Evolutionary conservation across 768 basidiomycete species (phyloP).

Genomic region (Calocybe gangraenosa): DNA sequence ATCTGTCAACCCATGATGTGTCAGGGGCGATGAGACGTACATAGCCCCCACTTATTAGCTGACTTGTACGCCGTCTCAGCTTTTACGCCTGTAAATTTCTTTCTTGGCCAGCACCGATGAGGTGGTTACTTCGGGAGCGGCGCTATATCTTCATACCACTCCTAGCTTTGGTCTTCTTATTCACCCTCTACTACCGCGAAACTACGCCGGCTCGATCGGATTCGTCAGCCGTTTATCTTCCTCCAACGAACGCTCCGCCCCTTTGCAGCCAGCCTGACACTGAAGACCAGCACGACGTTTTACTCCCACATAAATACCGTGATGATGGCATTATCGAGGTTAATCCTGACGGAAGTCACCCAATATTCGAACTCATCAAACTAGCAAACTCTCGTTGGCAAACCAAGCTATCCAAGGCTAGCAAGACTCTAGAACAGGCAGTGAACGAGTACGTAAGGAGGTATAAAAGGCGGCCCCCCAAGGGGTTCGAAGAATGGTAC

Average conservation of each 20-base stretch:
- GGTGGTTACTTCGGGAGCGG: constrained; percentile 5
- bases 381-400: constrained; percentile 65
- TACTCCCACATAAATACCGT: constrained; percentile 30
- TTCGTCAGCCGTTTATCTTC: constrained; percentile 1
- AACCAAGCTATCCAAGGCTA: constrained; percentile 59
- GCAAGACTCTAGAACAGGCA: constrained; percentile 69
- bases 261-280: constrained; percentile 1
- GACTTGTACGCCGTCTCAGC: no score
- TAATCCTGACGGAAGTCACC: constrained; percentile 48
- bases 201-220: background rate
- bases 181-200: constrained; percentile 11
- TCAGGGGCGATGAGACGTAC: no score
- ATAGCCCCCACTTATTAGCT: no score
- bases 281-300: constrained; percentile 4
- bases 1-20: no score
- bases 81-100: no score
- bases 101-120: no score
- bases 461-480: constrained; percentile 77
- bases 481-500: constrained; percentile 87
- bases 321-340: constrained; percentile 38
- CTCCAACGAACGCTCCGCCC: background rate
- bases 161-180: constrained; percentile 10
- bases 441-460: constrained; percentile 72
- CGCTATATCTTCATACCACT: constrained; percentile 11
- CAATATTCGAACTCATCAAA: constrained; percentile 72